Base-by-base conservation (phyloP, 176 grass and related monocot genomes). In the Hordeum vulgare region DNA sequence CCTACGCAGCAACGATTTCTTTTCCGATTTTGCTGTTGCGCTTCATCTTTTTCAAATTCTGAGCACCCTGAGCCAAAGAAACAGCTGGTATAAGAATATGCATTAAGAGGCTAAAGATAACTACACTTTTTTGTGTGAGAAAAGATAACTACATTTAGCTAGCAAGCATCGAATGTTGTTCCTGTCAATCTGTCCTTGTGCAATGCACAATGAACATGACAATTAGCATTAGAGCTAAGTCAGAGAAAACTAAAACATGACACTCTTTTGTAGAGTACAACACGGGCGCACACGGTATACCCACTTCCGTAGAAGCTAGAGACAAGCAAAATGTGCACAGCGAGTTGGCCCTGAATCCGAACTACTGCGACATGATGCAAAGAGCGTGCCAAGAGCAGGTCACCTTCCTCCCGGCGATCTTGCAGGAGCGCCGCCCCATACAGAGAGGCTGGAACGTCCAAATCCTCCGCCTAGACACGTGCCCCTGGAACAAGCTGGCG, bases 341-440 rank as follows among this genome's bases (percentile, higher is more conserved):
- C 4, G 2, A 58, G 0, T 1, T 37, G 18, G 17, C 53, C 13
- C 4, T 7, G 58, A 66, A 35, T 54, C 28, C 8, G 35, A 88
- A 78, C 33, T 54, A 42, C 42, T 10, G 4, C 9, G 37, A 49
- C 21, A 64, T 11, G 44, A 74, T 25, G 25, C 26, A 44, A 15
- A 61, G 15, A 74, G 40, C 23, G 24, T 28, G 58, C 4, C 15
- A 64, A 84, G 47, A 85, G 21, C 29, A 71, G 12, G 58, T 78
- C 66, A 94, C 96, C 93, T 98, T 98, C 90, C 96, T 98, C 81
- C 96, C 93, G 71, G 96, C 96, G 87, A 98, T 98, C 89, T 98
- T 98, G 84, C 91, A 98, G 78, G 96, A 98, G 60, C 96, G 87
- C 60, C 96, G 86, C 5, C 96, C 96, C 96, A 98, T 96, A 78